Evolutionary conservation across 164 flowering plant species (phyloP), one percentile per base, ranked within the genome.

Genomic region (Sedum album): DNA sequence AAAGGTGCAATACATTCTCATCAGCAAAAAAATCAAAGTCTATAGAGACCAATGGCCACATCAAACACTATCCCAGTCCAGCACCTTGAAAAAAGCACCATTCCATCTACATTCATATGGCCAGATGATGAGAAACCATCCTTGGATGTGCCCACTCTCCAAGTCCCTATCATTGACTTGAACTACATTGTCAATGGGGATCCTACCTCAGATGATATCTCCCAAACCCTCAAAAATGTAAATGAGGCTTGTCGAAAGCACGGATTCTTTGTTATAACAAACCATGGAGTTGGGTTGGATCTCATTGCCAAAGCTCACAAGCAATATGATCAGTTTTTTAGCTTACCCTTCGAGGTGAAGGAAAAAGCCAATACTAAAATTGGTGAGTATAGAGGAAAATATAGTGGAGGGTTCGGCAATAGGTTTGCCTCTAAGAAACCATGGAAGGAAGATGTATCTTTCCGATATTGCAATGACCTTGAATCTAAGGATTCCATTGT

Each of bases 301-400:
- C 60, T 53, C 28, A 25, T 23, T 30, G 28, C 6, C 6, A 23
- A 23, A 53, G 60, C 60, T 53, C 60, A 53, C 14, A 53, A 53
- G 60, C 60, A 53, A 53, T 53, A 6, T 53, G 60, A 53, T 21
- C 60, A 53, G 60, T 53, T 53, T 53, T 53, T 53, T 23, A 53
- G 30, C 60, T 53, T 53, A 30, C 28, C 60, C 30, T 53, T 53
- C 13, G 60, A 53, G 23, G 60, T 21, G 28, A 53, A 53, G 60
- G 60, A 53, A 28, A 53, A 53, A 53, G 60, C 30, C 28, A 53
- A 53, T 23, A 53, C 60, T 15, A 53, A 53, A 53, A 23, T 8
- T 21, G 60, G 60, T 7, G 60, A 53, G 3, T 53, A 21, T 23
- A 53, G 60, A 53, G 60, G 60, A 23, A 53, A 53, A 23, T 53